These are phyloP conservation scores for Crithidia acanthocephali DNA, from an alignment of 208 protist species.

Conservation along the genomic window DNA sequence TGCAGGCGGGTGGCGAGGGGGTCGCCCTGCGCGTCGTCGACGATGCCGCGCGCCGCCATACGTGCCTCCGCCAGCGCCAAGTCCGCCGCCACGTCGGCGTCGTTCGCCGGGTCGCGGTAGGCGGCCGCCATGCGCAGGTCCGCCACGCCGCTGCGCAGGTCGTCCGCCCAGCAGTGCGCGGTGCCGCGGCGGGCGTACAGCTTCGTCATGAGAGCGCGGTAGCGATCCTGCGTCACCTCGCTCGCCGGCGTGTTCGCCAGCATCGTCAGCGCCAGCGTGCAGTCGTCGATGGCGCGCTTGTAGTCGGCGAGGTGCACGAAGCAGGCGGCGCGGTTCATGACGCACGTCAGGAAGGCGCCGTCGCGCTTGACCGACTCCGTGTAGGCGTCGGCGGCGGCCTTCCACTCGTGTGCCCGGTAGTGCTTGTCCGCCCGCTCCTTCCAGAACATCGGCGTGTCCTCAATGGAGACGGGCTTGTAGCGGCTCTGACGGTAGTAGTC, in stretches of 20 bases:
- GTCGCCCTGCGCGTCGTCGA: conserved; percentile 19
- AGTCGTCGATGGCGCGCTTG: conserved; percentile 86
- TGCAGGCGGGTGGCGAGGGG: conserved; percentile 53
- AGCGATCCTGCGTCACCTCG: conserved; percentile 90
- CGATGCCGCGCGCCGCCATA: conserved; percentile 33
- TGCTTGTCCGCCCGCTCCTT: conserved; percentile 89
- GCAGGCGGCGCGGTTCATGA: conserved; percentile 90
- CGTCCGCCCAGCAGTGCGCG: conserved; percentile 81
- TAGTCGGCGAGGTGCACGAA: conserved; percentile 84
- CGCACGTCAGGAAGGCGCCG: conserved; percentile 88
- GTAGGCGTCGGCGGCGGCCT: conserved; percentile 85
- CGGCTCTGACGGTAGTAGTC: conserved; percentile 92
- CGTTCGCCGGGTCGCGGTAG: conserved; percentile 68
- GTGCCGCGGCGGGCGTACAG: conserved; percentile 84
- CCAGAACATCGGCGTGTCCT: conserved; percentile 94
- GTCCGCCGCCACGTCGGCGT: conserved; percentile 65
- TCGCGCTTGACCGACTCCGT: conserved; percentile 93
- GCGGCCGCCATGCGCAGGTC: conserved; percentile 87
- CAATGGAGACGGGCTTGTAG: conserved; percentile 91
- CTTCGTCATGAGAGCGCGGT: conserved; percentile 87
- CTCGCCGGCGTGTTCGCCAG: conserved; percentile 91
- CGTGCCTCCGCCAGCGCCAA: conserved; percentile 57
- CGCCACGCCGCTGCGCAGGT: conserved; percentile 59
- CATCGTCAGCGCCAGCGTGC: conserved; percentile 86
- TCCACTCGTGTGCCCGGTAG: conserved; percentile 77